Base-by-base conservation (phyloP, 371 early-diverging fungal species). In the Mortierella sp. region DNA sequence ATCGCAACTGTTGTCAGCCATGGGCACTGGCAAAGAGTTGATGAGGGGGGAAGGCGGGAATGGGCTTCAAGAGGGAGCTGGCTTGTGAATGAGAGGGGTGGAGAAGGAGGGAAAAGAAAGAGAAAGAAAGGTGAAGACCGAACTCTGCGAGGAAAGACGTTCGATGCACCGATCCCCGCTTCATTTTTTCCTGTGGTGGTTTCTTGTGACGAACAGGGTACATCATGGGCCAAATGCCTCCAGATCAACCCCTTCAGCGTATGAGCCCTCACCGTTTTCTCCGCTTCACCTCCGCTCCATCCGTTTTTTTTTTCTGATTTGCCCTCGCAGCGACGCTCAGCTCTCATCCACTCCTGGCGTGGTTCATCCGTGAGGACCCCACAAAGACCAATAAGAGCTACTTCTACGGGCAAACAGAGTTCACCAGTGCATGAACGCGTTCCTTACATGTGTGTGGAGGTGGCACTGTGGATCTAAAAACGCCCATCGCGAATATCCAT, bases 221-320 rank as follows among this genome's bases (percentile, higher is more conserved):
- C 34, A 10, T 4, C 34, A 34, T 34, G 4, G 7, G 34, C 4
- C 34, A 34, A 34, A 34, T 52, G n/a, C n/a, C n/a, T n/a, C n/a
- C 14, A 3, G 28, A 31, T 8, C 28, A 2, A 31, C 52, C 34
- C 34, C 34, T 34, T 34, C 10, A 34, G 10, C 34, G n/a, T n/a
- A n/a, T n/a, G n/a, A 34, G 7, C 34, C 34, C 10, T 34, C 34
- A 34, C 7, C 10, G 34, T 10, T 30, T 52, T 52, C 52, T 52
- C 52, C 52, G 52, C 52, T 52, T 52, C n/a, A 52, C 52, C 34
- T 31, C 52, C 52, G 52, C 52, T 52, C 21, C 27, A 4, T 8
- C 26, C n/a, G n/a, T n/a, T n/a, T n/a, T n/a, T n/a, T n/a, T n/a
- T n/a, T n/a, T n/a, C n/a, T n/a, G n/a, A n/a, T n/a, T n/a, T n/a